These are phyloP conservation scores for Sclerotinia subarctica DNA, from an alignment of 2,329 filamentous ascomycete species.

Conservation along the genomic window DNA sequence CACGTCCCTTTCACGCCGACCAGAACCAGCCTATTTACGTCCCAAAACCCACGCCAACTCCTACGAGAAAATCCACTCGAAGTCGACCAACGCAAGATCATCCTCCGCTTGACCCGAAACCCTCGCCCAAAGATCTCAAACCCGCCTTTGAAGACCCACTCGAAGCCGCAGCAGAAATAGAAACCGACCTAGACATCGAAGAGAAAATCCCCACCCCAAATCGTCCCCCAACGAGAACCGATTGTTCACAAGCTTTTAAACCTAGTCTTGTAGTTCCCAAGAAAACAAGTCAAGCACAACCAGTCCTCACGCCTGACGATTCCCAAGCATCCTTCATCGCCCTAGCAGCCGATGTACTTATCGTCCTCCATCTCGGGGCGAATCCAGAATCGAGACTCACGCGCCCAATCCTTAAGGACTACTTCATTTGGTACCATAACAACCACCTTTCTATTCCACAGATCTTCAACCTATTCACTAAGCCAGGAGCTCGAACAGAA, in stretches of 20 bases:
- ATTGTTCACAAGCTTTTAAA: background rate
- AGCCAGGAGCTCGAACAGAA: slow-evolving; percentile 51
- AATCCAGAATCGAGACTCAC: slow-evolving; percentile 22
- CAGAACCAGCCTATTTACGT: slow-evolving; percentile 56
- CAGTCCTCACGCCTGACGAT: background rate
- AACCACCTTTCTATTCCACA: slow-evolving; percentile 46
- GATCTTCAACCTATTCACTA: slow-evolving; percentile 55
- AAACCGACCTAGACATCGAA: background rate
- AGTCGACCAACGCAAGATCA: slow-evolving; percentile 17
- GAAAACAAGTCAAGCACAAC: background rate
- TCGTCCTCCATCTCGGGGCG: slow-evolving; percentile 25
- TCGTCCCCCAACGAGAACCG: background rate
- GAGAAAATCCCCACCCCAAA: background rate
- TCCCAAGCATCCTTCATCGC: slow-evolving; percentile 22
- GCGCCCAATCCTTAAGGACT: slow-evolving; percentile 50
- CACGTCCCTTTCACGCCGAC: slow-evolving; percentile 67
- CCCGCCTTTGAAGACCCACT: background rate
- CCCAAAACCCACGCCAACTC: background rate
- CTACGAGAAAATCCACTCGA: slow-evolving; percentile 5
- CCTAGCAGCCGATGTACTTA: slow-evolving; percentile 32
- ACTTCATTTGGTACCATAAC: slow-evolving; percentile 61
- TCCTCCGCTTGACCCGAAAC: slow-evolving; percentile 35
- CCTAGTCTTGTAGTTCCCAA: background rate
- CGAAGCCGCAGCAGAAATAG: background rate
- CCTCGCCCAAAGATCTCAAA: slow-evolving; percentile 10